phyloP scores from a whole-genome alignment of 1,284 basidiomycete genomes.

The Tranzscheliella williamsii region DNA sequence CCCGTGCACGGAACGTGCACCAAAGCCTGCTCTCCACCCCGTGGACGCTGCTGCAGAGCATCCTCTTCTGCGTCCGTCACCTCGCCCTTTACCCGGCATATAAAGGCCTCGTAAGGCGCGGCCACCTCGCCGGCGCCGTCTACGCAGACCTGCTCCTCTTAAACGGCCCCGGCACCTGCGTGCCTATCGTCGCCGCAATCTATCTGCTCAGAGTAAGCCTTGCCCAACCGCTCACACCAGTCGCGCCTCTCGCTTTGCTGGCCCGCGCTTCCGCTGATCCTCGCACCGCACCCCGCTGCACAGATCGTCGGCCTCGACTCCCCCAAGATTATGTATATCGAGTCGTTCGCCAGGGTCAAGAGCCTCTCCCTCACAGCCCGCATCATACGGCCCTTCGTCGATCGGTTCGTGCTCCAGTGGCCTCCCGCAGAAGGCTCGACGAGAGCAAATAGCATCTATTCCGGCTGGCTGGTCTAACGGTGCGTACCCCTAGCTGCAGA shows the following conservation, averaged over 20 bases:
- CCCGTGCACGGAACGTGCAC: slow-evolving; percentile 72
- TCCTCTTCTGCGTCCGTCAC: slow-evolving; percentile 35
- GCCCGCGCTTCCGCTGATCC: background rate
- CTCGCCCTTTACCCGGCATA: slow-evolving; percentile 27
- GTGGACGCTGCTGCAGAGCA: slow-evolving; percentile 15
- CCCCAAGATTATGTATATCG: slow-evolving; percentile 83
- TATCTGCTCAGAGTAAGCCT: slow-evolving; percentile 75
- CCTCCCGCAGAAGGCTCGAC: slow-evolving; percentile 49
- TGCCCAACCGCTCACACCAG: no score
- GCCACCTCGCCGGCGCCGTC: background rate
- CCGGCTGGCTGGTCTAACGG: slow-evolving; percentile 30
- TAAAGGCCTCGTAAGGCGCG: background rate
- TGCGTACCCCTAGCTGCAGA: no score
- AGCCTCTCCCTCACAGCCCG: slow-evolving; percentile 82
- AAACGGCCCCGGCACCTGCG: slow-evolving; percentile 94
- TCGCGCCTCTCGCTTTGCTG: background rate
- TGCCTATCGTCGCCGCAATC: slow-evolving; percentile 74
- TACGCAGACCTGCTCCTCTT: slow-evolving; percentile 81
- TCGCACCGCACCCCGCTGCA: background rate
- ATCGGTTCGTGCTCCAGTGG: slow-evolving; percentile 68
- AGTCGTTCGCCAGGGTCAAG: slow-evolving; percentile 88
- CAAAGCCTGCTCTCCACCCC: slow-evolving; percentile 54
- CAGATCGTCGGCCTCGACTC: slow-evolving; percentile 76
- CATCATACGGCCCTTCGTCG: slow-evolving; percentile 77
- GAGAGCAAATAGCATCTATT: slow-evolving; percentile 18